A percentile compares a stretch with the other conserved stretches of the same genome.
Conservation (phyloP, 2,329 filamentous ascomycete species). For the Rhynchosporium graminicola region DNA sequence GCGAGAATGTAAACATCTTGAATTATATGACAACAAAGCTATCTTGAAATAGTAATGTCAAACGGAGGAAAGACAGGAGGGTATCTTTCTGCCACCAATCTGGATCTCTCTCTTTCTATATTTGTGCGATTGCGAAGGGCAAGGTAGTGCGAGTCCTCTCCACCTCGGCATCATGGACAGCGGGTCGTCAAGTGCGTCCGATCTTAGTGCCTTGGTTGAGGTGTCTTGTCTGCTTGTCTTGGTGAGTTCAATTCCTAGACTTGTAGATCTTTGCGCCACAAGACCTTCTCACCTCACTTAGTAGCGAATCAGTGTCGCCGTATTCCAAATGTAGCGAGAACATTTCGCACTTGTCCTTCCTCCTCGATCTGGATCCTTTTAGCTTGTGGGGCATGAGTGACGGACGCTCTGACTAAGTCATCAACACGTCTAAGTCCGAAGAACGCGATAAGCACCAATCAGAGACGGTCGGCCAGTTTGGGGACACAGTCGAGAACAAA, state of each 20-base stretch:
- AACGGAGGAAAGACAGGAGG: neutral
- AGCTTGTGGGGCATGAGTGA: slow-evolving; percentile 4
- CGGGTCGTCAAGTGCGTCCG: slow-evolving; percentile 12
- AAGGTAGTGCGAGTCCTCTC: no score
- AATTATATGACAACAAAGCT: neutral
- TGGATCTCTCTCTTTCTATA: neutral
- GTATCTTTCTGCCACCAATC: neutral
- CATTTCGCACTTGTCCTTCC: neutral
- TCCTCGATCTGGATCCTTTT: neutral
- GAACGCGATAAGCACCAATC: neutral
- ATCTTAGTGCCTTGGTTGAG: slow-evolving; percentile 1
- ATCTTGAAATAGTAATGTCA: neutral
- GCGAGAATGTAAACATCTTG: slow-evolving; percentile 11
- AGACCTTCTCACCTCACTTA: neutral
- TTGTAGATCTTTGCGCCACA: slow-evolving; percentile 12
- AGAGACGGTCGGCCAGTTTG: neutral
- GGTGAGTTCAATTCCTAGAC: slow-evolving; percentile 5
- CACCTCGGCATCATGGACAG: slow-evolving; percentile 1
- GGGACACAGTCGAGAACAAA: neutral
- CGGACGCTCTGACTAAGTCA: neutral
- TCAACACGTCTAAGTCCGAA: neutral
- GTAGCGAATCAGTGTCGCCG: slow-evolving; percentile 10
- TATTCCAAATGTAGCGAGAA: slow-evolving; percentile 15
- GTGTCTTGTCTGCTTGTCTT: neutral
- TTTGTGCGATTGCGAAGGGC: neutral